Percentiles rank a stretch among this genome's conserved stretches.
phyloP scores from a whole-genome alignment of 768 basidiomycete species.

The Leccinum incarnatum region DNA sequence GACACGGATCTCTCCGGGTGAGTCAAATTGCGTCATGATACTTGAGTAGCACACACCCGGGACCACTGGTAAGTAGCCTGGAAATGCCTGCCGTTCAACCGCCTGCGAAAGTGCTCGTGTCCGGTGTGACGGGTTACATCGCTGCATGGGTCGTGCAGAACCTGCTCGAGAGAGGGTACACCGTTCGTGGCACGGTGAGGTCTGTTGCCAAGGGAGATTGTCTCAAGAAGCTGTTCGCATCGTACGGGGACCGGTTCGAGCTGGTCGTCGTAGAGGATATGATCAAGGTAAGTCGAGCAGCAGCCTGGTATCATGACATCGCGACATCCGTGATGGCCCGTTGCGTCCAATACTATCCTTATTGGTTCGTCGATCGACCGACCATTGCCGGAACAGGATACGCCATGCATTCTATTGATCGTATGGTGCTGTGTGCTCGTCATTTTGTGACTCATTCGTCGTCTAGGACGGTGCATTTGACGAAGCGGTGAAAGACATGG shows the following conservation, averaged over 20 bases:
- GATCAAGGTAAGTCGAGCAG: conserved; percentile 38
- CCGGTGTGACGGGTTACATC: conserved; percentile 18
- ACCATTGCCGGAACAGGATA: background rate
- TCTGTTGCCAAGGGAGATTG: conserved; percentile 56
- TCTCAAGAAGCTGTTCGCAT: conserved; percentile 51
- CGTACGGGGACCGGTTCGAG: conserved; percentile 58
- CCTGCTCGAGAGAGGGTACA: conserved; percentile 60
- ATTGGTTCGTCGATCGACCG: background rate
- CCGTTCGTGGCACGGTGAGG: conserved; percentile 66
- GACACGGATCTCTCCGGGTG: too few relatives aligned
- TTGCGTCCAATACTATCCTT: background rate
- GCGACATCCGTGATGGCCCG: background rate
- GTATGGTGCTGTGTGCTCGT: background rate
- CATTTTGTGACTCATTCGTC: background rate
- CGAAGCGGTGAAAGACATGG: conserved; percentile 72
- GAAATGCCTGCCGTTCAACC: conserved; percentile 26
- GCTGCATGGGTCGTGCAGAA: conserved; percentile 48
- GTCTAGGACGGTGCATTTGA: conserved; percentile 67
- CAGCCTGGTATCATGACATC: background rate
- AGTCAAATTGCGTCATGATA: too few relatives aligned
- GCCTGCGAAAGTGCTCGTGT: conserved; percentile 31
- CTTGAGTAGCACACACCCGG: too few relatives aligned
- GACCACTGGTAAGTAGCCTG: conserved; percentile 37
- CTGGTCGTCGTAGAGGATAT: conserved; percentile 71
- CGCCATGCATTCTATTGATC: too few relatives aligned